phyloP scores from a whole-genome alignment of 805 yeast species.

The Starmerella floricola region DNA sequence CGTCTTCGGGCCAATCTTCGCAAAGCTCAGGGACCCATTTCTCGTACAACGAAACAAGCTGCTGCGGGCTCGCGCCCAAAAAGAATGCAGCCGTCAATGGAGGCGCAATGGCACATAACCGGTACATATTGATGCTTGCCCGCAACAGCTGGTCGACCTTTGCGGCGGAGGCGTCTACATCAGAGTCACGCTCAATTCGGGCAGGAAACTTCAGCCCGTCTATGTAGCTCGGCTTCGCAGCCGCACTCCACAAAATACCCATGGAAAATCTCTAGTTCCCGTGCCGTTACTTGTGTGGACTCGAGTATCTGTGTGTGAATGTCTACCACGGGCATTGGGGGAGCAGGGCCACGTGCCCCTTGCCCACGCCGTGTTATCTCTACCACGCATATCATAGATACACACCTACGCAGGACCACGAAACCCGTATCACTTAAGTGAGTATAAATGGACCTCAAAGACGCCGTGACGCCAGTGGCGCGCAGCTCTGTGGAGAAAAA shows the following conservation, averaged over 20 bases:
- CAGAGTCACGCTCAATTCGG: conserved; percentile 4
- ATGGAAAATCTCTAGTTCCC: too few relatives aligned
- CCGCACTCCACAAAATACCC: conserved; percentile 10
- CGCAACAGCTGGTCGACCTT: conserved; percentile 19
- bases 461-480: conserved; percentile 9
- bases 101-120: conserved; percentile 12
- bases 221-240: neutral
- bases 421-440: too few relatives aligned
- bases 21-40: conserved; percentile 19
- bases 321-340: too few relatives aligned
- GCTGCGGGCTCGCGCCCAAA: conserved; percentile 29
- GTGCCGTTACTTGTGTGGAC: neutral
- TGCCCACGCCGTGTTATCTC: neutral
- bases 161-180: conserved; percentile 5
- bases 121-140: conserved; percentile 13
- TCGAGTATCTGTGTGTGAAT: too few relatives aligned
- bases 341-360: neutral
- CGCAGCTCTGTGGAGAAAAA: conserved; percentile 7
- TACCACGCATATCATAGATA: neutral
- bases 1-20: conserved; percentile 31
- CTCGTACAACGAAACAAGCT: conserved; percentile 27
- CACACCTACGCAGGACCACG: too few relatives aligned
- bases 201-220: conserved; percentile 14
- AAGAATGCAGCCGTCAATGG: conserved; percentile 29
- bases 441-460: conserved; percentile 7